Base-by-base conservation (phyloP, 352 stramenopile species). In the Aphanomyces invadans region DNA sequence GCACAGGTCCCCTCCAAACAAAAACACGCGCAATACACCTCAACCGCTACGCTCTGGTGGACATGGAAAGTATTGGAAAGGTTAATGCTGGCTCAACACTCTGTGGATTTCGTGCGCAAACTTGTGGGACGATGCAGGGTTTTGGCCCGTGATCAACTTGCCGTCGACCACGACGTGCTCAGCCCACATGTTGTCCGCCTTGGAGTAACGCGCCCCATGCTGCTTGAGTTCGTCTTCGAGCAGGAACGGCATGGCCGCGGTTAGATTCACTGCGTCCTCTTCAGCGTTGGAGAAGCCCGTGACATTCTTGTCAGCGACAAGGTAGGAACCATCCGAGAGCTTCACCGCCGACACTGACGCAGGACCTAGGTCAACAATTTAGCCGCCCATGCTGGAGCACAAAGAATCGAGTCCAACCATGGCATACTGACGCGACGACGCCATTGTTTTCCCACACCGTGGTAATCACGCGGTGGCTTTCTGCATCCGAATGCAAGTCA, bases 141-240 rank as follows among this genome's bases (percentile, higher is more conserved):
- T 90, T 67, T 90, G 81, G 42, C 78, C 81, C n/a, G 81, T 90
- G 23, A 87, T 68, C 53, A 90, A 66, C 15, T 85, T 86, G 51
- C 79, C 79, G 72, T 87, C 81, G 5, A 80, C 71, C 52, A 70
- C 76, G 44, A 78, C 72, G 28, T 88, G 75, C 38, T 70, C 52
- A 45, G 65, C 66, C 74, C 74, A 89, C 67, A 79, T 67, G 57
- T 9, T 45, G 9, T 74, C 76, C 7, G 68, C 76, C 67, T 74
- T 76, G 69, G 78, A 74, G 65, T 80, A 88, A n/a, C 75, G 77
- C 19, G 55, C 77, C 32, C 81, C 81, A n/a, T 74, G 65, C 65
- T 84, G 76, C 55, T 79, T 78, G 26, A 89, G 70, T 29, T 77
- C 76, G 9, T 63, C 65, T 62, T 89, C 81, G n/a, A 87, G 64